Evolutionary conservation across 1,139 yeast genomes (phyloP).

Genomic region (Kodamaea suecica): DNA sequence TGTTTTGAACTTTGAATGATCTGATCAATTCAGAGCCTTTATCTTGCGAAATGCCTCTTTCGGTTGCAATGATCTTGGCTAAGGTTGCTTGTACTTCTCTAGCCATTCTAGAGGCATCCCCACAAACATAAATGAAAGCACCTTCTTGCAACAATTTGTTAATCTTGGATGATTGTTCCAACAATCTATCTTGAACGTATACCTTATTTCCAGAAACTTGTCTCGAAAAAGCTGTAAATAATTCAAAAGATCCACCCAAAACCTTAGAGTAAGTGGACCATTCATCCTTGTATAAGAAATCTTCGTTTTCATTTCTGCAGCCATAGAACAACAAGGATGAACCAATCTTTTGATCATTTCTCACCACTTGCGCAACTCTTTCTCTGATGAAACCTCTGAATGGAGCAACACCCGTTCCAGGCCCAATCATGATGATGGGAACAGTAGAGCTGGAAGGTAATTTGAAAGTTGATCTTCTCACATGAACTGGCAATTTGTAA

Average conservation of each 20-base stretch:
- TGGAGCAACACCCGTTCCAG: slow-evolving; percentile 99
- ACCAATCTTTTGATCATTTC: slow-evolving; percentile 56
- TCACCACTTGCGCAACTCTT: slow-evolving; percentile 45
- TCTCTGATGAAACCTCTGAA: slow-evolving; percentile 92
- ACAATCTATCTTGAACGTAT: slow-evolving; percentile 81
- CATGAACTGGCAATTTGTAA: slow-evolving; percentile 79
- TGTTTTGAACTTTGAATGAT: slow-evolving; percentile 77
- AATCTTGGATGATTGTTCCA: slow-evolving; percentile 55
- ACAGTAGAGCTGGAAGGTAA: slow-evolving; percentile 82
- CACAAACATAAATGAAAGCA: slow-evolving; percentile 92
- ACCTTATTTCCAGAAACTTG: slow-evolving; percentile 60
- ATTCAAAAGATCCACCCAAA: slow-evolving; percentile 64
- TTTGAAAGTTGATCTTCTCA: slow-evolving; percentile 92
- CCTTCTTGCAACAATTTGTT: slow-evolving; percentile 64
- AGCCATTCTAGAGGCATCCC: slow-evolving; percentile 96
- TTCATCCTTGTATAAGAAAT: slow-evolving; percentile 80
- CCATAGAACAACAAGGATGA: slow-evolving; percentile 80
- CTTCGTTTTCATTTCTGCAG: slow-evolving; percentile 71
- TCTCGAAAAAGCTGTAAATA: slow-evolving; percentile 87
- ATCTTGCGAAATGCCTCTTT: slow-evolving; percentile 55
- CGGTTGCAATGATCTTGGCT: slow-evolving; percentile 57
- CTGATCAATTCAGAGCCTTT: slow-evolving; percentile 78
- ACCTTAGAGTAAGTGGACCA: slow-evolving; percentile 70
- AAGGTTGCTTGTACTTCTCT: slow-evolving; percentile 86
- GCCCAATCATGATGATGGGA: slow-evolving; percentile 92